Base-by-base conservation (phyloP, 768 basidiomycete genomes). In the Termitomyces sp. region DNA sequence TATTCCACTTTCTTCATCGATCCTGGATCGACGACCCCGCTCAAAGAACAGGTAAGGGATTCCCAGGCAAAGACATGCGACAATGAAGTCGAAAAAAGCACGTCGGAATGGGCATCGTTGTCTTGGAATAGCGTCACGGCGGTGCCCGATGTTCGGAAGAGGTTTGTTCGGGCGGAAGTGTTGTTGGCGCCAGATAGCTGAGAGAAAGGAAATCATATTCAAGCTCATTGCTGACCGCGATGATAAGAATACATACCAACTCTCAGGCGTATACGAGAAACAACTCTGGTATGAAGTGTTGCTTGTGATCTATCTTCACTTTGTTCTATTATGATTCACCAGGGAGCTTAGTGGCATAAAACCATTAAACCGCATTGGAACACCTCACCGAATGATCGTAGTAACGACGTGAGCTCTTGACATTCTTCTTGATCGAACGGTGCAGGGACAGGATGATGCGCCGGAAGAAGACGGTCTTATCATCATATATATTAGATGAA, bases 361-460 rank as follows among this genome's bases (percentile, higher is more conserved):
- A 23, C 19, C 17, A 9, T 11, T 5, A 1, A 54, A 41, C 37
- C 2, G 21, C 3, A 9, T 54, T 23, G 27, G 19, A 37, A 21
- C 19, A 69, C 67, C 65, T 56, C 45, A 61, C 71, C 64, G 54
- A 77, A 73, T 6, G 77, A 77, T 27, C 74, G 70, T 41, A 93
- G 75, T 14, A 92, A 70, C 16, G 70, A 75, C 66, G 84, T 80
- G 41, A 93, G 76, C 60, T 91, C 88, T 51, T 86, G 83, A 62
- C 88, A 92, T 67, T 93, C 91, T 16, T 83, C 84, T 56, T 86
- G 86, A 6, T 76, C 77, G 67, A 93, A 92, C 0, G 90, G 88
- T 1, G 88, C 79, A 1, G 83, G 77, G 16, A 79, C 68, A 1
- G 78, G 73, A 40, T 76, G 76, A 11, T 83, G 73, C 14, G 84